Evolutionary conservation across 208 protist species (phyloP).

Genomic region (Novymonas esmeraldas): DNA sequence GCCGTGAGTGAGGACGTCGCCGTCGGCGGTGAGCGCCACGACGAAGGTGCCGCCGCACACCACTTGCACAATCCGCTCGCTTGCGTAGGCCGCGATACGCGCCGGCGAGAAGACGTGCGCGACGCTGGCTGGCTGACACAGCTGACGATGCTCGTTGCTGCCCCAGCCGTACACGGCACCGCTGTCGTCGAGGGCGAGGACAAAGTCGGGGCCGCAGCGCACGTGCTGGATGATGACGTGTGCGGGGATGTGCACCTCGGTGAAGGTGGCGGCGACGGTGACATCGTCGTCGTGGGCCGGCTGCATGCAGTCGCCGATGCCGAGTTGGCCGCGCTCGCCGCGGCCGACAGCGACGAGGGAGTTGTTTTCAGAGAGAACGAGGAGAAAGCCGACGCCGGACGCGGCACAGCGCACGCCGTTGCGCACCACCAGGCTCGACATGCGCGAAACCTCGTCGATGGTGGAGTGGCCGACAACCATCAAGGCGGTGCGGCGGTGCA

Average conservation of each 20-base stretch:
- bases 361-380: constrained; percentile 55
- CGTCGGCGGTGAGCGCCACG: constrained; percentile 53
- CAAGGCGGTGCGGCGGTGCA: constrained; percentile 47
- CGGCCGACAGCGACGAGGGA: constrained; percentile 48
- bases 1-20: constrained; percentile 65
- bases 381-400: constrained; percentile 55
- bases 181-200: constrained; percentile 46
- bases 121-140: constrained; percentile 6
- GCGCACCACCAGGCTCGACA: constrained; percentile 41
- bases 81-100: constrained; percentile 37
- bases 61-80: constrained; percentile 50
- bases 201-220: constrained; percentile 64
- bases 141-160: constrained; percentile 52
- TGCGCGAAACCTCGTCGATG: constrained; percentile 37
- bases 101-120: constrained; percentile 43
- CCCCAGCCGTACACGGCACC: constrained; percentile 72
- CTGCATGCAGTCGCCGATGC: constrained; percentile 45
- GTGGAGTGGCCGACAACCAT: constrained; percentile 37
- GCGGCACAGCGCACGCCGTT: constrained; percentile 44
- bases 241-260: constrained; percentile 32
- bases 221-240: constrained; percentile 34
- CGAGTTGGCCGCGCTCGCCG: constrained; percentile 66
- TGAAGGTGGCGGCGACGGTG: constrained; percentile 27
- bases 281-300: constrained; percentile 21
- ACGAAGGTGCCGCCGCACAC: constrained; percentile 80